phyloP scores from a whole-genome alignment of 345 rosid species.

The Psidium friedrichsthalianum region DNA sequence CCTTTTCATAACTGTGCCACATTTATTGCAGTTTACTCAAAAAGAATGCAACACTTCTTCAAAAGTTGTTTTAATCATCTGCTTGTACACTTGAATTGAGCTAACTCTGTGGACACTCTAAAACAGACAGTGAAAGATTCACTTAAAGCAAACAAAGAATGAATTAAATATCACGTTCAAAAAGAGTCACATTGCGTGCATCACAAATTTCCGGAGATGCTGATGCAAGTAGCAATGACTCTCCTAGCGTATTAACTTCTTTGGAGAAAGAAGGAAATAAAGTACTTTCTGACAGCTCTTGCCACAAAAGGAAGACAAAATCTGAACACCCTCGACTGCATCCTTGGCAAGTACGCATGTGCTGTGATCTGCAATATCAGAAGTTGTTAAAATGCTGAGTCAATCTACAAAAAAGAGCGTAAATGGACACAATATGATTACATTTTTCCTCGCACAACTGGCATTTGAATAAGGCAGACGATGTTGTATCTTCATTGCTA shows the following conservation, averaged over 20 bases:
- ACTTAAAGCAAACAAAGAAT: background rate
- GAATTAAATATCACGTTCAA: background rate
- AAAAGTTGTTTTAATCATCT: background rate
- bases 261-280: background rate
- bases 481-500: conserved; percentile 9
- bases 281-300: conserved; percentile 74
- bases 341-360: conserved; percentile 35
- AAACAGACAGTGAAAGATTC: background rate
- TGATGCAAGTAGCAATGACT: background rate
- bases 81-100: background rate
- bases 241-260: background rate
- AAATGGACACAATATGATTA: conserved; percentile 11
- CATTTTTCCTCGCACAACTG: conserved; percentile 76
- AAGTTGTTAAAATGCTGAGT: background rate
- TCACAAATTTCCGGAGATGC: background rate
- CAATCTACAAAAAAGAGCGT: background rate
- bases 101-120: background rate
- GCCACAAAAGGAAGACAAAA: conserved; percentile 54
- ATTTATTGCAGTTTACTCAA: background rate
- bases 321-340: conserved; percentile 13
- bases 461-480: conserved; percentile 30
- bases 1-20: background rate
- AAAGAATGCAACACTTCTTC: background rate
- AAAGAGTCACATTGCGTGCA: background rate
- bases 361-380: conserved; percentile 59